Percentiles rank a stretch among this genome's conserved stretches.
Evolutionary conservation across 2,329 filamentous ascomycete genomes (phyloP).

Genomic region (Pyrenophora seminiperda): DNA sequence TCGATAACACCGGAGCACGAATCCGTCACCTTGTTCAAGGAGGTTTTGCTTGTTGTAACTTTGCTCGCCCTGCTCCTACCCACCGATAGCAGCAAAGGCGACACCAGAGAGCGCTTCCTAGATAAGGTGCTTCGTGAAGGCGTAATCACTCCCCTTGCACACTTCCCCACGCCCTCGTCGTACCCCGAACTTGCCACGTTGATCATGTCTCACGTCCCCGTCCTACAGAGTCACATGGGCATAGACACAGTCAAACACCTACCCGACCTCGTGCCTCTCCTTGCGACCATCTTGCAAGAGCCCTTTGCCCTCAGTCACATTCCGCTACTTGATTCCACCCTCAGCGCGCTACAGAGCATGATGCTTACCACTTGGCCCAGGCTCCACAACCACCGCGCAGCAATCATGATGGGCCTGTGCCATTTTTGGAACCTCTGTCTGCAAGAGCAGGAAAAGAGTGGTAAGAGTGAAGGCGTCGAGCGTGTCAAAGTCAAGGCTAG

Average conservation of each 20-base stretch:
- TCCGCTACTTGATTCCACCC: constrained; percentile 59
- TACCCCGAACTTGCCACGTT: constrained; percentile 62
- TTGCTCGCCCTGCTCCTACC: constrained; percentile 51
- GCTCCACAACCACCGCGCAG: constrained; percentile 64
- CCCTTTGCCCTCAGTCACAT: constrained; percentile 67
- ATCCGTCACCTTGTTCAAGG: constrained; percentile 66
- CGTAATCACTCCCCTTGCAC: constrained; percentile 55
- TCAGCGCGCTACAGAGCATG: constrained; percentile 60
- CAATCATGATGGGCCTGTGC: constrained; percentile 65
- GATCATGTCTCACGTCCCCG: constrained; percentile 58
- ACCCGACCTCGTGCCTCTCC: constrained; percentile 70
- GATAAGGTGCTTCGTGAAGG: constrained; percentile 52
- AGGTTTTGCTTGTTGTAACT: constrained; percentile 70
- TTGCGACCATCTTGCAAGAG: constrained; percentile 68
- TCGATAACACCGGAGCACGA: constrained; percentile 75
- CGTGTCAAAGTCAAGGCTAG: constrained; percentile 24
- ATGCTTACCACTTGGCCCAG: constrained; percentile 73
- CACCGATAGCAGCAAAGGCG: constrained; percentile 12
- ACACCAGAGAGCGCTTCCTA: constrained; percentile 42
- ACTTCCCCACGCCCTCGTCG: constrained; percentile 57
- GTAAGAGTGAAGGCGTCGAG: constrained; percentile 19
- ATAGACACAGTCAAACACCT: constrained; percentile 70
- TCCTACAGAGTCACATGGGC: constrained; percentile 62
- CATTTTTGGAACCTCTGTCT: constrained; percentile 44
- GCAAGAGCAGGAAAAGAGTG: constrained; percentile 26